Conservation (phyloP, 2,329 filamentous ascomycete species). For the Aspergillus brunneoviolaceus region DNA sequence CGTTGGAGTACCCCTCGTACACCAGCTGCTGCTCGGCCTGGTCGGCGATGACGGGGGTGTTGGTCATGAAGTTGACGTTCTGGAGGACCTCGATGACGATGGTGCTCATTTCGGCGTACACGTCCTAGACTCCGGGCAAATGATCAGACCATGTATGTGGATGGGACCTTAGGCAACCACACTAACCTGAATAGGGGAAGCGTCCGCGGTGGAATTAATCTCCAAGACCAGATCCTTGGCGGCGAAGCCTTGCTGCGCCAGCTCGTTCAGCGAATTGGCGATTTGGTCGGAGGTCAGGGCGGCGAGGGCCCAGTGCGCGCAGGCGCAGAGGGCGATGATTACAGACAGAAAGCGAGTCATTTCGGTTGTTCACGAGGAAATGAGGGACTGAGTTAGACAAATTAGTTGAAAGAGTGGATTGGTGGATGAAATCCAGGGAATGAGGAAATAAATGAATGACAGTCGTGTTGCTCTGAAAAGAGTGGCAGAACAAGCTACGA, state of each 20-base stretch:
- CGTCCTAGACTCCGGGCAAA: neutral
- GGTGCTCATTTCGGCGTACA: constrained; percentile 2
- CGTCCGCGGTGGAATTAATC: constrained; percentile 4
- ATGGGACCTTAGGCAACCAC: neutral
- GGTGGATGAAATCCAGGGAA: neutral
- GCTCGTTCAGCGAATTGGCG: constrained; percentile 3
- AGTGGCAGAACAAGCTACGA: constrained; percentile 4
- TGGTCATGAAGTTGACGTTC: constrained; percentile 3
- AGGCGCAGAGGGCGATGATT: neutral
- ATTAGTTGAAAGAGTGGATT: neutral
- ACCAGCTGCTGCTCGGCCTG: neutral
- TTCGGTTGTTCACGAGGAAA: neutral
- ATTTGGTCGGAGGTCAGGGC: neutral
- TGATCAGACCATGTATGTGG: neutral
- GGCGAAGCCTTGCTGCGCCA: constrained; percentile 1
- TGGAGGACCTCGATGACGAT: constrained; percentile 2
- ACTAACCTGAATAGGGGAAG: neutral
- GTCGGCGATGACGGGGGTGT: constrained; percentile 4
- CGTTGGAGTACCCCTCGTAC: constrained; percentile 4
- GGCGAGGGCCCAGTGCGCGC: neutral
- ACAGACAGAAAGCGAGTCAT: neutral
- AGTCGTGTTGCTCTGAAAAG: constrained; percentile 2
- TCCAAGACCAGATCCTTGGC: constrained; percentile 4
- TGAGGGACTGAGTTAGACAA: neutral
- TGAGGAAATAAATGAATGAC: neutral